Evolutionary conservation across 148 eudicot genomes (phyloP).

Genomic region (Fagopyrum homotropicum): DNA sequence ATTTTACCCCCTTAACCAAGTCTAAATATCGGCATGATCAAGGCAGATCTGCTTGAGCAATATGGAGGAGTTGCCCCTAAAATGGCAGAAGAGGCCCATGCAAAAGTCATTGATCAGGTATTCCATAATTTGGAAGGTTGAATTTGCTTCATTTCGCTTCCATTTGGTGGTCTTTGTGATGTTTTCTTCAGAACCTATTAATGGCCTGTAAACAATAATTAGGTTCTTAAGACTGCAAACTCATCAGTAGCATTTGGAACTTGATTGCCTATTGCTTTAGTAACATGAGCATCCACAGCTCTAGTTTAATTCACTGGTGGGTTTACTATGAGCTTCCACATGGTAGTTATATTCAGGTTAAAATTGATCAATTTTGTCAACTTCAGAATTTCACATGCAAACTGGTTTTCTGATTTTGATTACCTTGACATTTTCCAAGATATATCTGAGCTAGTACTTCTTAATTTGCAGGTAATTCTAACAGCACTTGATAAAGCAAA

Average conservation of each 20-base stretch:
- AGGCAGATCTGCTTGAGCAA: conserved; percentile 91
- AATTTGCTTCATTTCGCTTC: conserved; percentile 6
- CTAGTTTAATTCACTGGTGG: not conserved
- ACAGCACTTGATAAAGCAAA: conserved; percentile 91
- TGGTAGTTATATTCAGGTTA: not conserved
- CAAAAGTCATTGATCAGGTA: conserved; percentile 81
- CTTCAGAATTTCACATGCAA: not conserved
- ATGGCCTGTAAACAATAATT: not conserved
- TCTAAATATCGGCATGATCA: conserved; percentile 23
- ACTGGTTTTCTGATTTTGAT: not conserved
- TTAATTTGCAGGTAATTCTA: conserved; percentile 61
- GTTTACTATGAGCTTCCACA: not conserved
- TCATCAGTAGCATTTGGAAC: not conserved
- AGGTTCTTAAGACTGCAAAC: not conserved
- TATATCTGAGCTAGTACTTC: not conserved
- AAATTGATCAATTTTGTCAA: not conserved
- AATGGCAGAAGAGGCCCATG: conserved; percentile 98
- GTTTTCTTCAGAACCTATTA: not conserved
- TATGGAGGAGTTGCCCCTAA: conserved; percentile 99
- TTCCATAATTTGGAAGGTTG: not conserved
- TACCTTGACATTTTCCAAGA: not conserved
- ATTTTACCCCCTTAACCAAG: conserved; percentile 7
- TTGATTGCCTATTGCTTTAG: not conserved
- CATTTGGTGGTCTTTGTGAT: not conserved
- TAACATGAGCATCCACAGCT: not conserved